Evolutionary conservation across 257 asterid species (phyloP), one percentile per base, ranked within the genome.

Genomic region (Solanum rostratum): DNA sequence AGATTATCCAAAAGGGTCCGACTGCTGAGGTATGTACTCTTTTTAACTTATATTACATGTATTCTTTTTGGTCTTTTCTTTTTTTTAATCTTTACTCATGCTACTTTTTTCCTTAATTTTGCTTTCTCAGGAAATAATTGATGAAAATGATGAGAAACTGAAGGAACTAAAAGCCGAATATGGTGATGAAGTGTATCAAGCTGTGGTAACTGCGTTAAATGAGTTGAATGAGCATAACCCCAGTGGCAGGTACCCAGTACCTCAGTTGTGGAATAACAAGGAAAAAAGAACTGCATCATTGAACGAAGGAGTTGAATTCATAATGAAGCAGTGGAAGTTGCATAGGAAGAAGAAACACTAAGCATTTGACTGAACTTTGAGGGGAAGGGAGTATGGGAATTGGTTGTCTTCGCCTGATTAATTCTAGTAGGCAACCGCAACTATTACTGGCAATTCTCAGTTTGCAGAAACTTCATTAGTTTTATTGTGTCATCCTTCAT

Each of bases 181-280:
- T 8, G 85, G 88, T 18, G 70, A 83, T 49, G 81, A 87, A 69
- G 88, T 84, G 30, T 85, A 62, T 29, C 76, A 83, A 20, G 55
- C 88, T 13, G 88, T 87, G 66, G 71, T 70, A 12, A 46, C 84
- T 18, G 88, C 90, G 10, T 30, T 85, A 41, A 85, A 41, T 10
- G 90, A 87, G 86, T 43, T 87, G 68, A 85, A 87, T 55, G 88
- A 85, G 80, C 84, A 85, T 69, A 87, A 87, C 24, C 86, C 90
- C 43, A 87, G 90, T 29, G 88, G 90, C 19, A 83, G 86, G 85
- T 85, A 78, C 22, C 53, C 54, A 16, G 73, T 82, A 19, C 55
- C 81, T 8, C 85, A 68, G 84, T 71, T 88, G 62, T 88, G 91
- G 91, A 79, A 88, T 55, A 49, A 39, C 10, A 43, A 79, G 29